These are phyloP conservation scores for Veloboletus limbatus DNA, from an alignment of 1,284 basidiomycete species.

Conservation along the genomic window DNA sequence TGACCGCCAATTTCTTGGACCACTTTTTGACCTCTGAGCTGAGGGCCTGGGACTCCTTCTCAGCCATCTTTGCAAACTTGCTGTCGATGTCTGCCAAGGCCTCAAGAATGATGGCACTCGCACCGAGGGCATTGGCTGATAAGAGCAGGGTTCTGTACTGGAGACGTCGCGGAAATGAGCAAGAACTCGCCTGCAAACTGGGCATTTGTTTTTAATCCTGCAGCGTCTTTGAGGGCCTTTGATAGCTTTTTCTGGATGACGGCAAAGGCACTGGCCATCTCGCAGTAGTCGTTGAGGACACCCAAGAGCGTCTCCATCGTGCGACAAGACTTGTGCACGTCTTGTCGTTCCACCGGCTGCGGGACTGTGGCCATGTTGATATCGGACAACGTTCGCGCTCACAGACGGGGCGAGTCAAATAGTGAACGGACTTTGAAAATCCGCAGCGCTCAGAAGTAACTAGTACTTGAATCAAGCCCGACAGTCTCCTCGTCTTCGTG, in stretches of 20 bases:
- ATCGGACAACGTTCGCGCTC: no score
- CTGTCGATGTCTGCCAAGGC: conserved; percentile 62
- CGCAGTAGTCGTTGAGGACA: conserved; percentile 70
- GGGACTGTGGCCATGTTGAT: no score
- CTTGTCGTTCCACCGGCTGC: conserved; percentile 59
- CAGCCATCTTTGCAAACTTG: conserved; percentile 70
- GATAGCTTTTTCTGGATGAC: conserved; percentile 70
- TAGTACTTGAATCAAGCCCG: no score
- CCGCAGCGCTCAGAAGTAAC: no score
- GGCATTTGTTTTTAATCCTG: conserved; percentile 54
- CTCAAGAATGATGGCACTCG: conserved; percentile 66
- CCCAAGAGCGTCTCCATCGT: conserved; percentile 65
- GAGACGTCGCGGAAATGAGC: not conserved
- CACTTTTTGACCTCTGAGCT: conserved; percentile 74
- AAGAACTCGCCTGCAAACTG: conserved; percentile 56
- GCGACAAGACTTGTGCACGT: conserved; percentile 78
- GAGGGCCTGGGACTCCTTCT: conserved; percentile 67
- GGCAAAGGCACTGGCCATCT: conserved; percentile 60
- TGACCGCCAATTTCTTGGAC: conserved; percentile 76
- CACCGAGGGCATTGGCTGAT: conserved; percentile 61
- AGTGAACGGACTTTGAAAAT: conserved; percentile 28
- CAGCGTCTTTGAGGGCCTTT: conserved; percentile 64
- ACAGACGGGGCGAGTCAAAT: no score
- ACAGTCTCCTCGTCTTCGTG: conserved; percentile 10
- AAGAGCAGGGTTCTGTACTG: not conserved